A percentile compares a stretch with the other conserved stretches of the same genome.
phyloP scores from a whole-genome alignment of 345 rosid genomes.

The Salix caprea region DNA sequence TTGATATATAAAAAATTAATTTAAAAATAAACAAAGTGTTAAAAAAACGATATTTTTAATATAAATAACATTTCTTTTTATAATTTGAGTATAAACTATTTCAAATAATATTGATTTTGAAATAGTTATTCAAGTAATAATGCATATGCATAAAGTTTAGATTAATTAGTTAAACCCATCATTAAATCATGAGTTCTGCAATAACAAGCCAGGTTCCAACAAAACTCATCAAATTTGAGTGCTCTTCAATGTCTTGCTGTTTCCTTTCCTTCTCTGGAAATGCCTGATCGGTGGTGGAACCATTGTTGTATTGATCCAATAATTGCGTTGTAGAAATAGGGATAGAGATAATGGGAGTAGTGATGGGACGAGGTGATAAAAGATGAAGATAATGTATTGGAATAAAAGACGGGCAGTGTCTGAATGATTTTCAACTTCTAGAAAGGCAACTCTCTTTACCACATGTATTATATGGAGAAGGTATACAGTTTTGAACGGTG shows the following conservation, averaged over 20 bases:
- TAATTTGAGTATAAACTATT: too few species aligned
- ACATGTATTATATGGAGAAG: constrained; percentile 3
- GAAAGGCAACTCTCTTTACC: constrained; percentile 18
- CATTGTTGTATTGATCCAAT: constrained; percentile 15
- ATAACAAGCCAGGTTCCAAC: too few species aligned
- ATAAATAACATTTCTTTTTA: too few species aligned
- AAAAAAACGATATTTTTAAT: too few species aligned
- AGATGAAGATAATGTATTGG: constrained; percentile 22
- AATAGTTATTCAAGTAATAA: too few species aligned
- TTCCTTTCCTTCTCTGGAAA: background rate
- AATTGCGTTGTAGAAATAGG: constrained; percentile 23
- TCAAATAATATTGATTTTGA: too few species aligned
- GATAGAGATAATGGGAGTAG: constrained; percentile 17
- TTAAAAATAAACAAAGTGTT: too few species aligned
- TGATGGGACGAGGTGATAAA: constrained; percentile 14
- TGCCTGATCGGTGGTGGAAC: constrained; percentile 15
- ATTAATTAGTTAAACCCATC: too few species aligned
- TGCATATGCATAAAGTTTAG: too few species aligned
- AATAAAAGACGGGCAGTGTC: constrained; percentile 2
- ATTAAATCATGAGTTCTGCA: too few species aligned
- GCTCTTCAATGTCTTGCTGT: background rate
- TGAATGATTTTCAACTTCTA: constrained; percentile 7
- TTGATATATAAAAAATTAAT: too few species aligned
- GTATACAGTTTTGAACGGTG: background rate
- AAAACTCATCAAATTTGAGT: background rate